A percentile compares a stretch with the other conserved stretches of the same genome.
These are phyloP conservation scores for Stachybotrys echinatus DNA, from an alignment of 2,329 filamentous ascomycete species.

Conservation along the genomic window DNA sequence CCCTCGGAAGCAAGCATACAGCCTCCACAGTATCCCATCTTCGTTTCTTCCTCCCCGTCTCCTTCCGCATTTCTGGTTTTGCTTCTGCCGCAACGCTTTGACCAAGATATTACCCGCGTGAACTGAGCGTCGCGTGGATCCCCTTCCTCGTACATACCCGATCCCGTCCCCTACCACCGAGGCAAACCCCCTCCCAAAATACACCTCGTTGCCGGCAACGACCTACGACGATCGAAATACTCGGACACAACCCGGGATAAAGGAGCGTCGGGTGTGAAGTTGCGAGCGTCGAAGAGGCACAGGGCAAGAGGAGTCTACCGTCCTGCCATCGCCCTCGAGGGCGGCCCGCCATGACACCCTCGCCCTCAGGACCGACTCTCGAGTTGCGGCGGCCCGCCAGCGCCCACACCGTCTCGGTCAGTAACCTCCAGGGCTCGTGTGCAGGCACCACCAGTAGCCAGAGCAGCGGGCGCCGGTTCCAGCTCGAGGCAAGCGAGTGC, in stretches of 20 bases:
- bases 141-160: background rate
- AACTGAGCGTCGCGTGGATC: background rate
- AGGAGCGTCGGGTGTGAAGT: background rate
- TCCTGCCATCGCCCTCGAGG: background rate
- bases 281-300: background rate
- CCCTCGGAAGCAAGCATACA: too few species aligned
- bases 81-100: background rate
- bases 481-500: constrained; percentile 58
- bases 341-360: constrained; percentile 28
- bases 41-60: background rate
- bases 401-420: constrained; percentile 39
- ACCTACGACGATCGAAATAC: background rate
- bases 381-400: constrained; percentile 27
- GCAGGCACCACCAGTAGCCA: constrained; percentile 8
- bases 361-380: constrained; percentile 30
- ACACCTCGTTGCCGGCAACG: background rate
- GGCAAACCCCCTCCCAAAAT: background rate
- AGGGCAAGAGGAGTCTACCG: background rate
- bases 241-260: background rate
- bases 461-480: constrained; percentile 32
- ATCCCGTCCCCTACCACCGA: background rate
- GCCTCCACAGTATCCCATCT: too few species aligned
- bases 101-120: background rate
- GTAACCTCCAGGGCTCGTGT: constrained; percentile 33
- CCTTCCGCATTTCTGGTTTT: background rate